Conservation (phyloP, 2,329 filamentous ascomycete genomes). For the Incumbomyces lentus region DNA sequence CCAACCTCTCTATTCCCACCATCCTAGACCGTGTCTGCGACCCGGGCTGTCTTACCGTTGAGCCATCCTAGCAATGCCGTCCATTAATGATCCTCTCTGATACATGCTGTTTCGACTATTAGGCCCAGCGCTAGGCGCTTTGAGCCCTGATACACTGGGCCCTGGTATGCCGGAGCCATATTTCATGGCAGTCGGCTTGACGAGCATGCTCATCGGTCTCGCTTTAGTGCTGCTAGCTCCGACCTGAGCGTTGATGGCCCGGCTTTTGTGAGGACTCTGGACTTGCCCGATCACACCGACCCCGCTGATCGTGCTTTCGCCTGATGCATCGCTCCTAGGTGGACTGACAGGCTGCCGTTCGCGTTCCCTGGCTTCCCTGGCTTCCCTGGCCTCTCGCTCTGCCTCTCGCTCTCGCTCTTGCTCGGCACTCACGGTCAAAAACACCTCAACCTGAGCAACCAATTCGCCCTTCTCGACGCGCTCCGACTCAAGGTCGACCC, state of each 20-base stretch:
- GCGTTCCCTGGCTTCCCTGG: conserved; percentile 3
- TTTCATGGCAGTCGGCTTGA: conserved; percentile 18
- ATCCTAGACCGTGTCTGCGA: too few species aligned
- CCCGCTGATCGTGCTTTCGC: conserved; percentile 15
- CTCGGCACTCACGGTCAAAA: conserved; percentile 32
- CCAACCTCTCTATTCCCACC: conserved; percentile 14
- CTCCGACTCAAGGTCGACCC: conserved; percentile 46
- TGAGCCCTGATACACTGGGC: conserved; percentile 19
- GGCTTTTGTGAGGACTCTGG: conserved; percentile 2
- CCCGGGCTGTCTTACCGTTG: too few species aligned
- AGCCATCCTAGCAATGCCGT: conserved; percentile 23
- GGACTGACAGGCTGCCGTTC: conserved; percentile 18
- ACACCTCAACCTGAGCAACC: conserved; percentile 38
- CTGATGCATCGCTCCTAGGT: conserved; percentile 19
- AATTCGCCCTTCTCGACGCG: conserved; percentile 41
- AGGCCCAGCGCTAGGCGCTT: conserved; percentile 10
- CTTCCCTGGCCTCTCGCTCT: conserved; percentile 6
- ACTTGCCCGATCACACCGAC: neutral
- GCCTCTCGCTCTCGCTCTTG: conserved; percentile 12
- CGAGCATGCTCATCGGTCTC: conserved; percentile 20
- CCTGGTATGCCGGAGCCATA: conserved; percentile 17
- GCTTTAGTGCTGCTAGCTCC: conserved; percentile 7
- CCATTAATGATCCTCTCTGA: conserved; percentile 22
- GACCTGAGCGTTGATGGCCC: neutral
- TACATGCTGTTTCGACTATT: conserved; percentile 17